Evolutionary conservation across 805 yeast species (phyloP).

Genomic region (Candida ortonii): DNA sequence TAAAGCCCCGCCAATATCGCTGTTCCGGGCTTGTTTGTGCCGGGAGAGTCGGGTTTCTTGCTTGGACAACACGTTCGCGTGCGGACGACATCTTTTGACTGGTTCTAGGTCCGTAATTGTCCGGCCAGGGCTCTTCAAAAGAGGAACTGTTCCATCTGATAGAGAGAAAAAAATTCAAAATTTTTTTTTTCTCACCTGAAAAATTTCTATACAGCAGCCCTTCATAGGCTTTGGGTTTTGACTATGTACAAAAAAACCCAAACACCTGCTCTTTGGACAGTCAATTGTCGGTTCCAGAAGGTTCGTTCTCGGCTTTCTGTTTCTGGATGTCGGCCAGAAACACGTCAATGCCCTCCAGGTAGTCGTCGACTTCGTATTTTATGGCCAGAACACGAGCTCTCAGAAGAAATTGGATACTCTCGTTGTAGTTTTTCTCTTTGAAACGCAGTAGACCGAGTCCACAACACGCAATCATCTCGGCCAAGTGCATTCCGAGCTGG

Average conservation of each 20-base stretch:
- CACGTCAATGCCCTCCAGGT: conserved; percentile 16
- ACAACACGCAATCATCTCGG: conserved; percentile 20
- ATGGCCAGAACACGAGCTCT: conserved; percentile 18
- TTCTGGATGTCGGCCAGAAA: conserved; percentile 9
- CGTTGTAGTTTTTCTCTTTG: conserved; percentile 9
- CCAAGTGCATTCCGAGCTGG: conserved; percentile 14
- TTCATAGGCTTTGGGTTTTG: too few relatives aligned
- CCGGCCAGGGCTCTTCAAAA: too few relatives aligned
- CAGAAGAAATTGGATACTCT: conserved; percentile 15
- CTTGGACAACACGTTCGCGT: conserved; percentile 60
- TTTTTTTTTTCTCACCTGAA: too few relatives aligned
- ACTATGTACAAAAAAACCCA: too few relatives aligned
- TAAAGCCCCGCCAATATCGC: conserved; percentile 86
- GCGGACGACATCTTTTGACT: conserved; percentile 68
- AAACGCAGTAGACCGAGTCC: conserved; percentile 17
- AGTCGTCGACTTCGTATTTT: conserved; percentile 17
- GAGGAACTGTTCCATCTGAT: too few relatives aligned
- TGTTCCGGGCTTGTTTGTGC: conserved; percentile 88
- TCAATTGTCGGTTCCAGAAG: too few relatives aligned
- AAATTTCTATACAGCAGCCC: too few relatives aligned
- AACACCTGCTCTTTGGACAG: too few relatives aligned
- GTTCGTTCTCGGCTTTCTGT: too few relatives aligned
- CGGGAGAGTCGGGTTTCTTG: conserved; percentile 73
- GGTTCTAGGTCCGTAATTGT: too few relatives aligned
- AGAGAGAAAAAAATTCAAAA: too few relatives aligned